Evolutionary conservation across 1,139 yeast genomes (phyloP), one percentile per base, ranked within the genome.

Genomic region (Dujonia santamariae): DNA sequence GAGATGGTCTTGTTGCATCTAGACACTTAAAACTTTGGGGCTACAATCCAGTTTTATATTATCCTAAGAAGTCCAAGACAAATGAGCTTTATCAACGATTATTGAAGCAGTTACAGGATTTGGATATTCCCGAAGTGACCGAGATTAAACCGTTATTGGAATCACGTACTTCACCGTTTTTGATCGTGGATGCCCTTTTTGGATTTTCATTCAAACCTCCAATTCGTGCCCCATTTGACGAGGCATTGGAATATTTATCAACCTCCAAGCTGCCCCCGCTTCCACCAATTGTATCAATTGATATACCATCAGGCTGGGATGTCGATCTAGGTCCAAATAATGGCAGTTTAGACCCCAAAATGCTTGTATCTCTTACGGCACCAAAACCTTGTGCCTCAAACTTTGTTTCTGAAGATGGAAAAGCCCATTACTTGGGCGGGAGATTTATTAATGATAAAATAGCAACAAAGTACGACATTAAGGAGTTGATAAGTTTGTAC

Each of bases 241-340:
- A 66, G 0, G 72, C 84, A 20, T 67, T 92, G 36, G 48, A 55
- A 3, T 60, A 63, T 26, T 61, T 90, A 48, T 42, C 63, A 5
- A 36, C 38, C 1, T 55, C 68, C 18, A 47, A 60, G 3, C 7
- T 9, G 7, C 36, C 46, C 4, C 46, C 56, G 7, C 54, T 67
- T 7, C 60, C 71, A 3, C 88, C 87, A 0, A 74, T 90, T 3
- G 76, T 86, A 0, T 78, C 95, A 0, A 85, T 92, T 1, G 98
- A 92, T 53, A 79, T 90, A 27, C 98, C 98, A 0, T 84, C 95
- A 0, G 96, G 97, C 0, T 92, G 98, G 98, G 94, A 88, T 53
- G 97, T 92, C 4, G 95, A 92, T 51, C 52, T 70, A 4, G 98
- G 98, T 0, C 96, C 95, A 0, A 48, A 55, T 0, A 62, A 56